Base-by-base conservation (phyloP, 2,329 filamentous ascomycete genomes). In the Trichoderma atroviride region DNA sequence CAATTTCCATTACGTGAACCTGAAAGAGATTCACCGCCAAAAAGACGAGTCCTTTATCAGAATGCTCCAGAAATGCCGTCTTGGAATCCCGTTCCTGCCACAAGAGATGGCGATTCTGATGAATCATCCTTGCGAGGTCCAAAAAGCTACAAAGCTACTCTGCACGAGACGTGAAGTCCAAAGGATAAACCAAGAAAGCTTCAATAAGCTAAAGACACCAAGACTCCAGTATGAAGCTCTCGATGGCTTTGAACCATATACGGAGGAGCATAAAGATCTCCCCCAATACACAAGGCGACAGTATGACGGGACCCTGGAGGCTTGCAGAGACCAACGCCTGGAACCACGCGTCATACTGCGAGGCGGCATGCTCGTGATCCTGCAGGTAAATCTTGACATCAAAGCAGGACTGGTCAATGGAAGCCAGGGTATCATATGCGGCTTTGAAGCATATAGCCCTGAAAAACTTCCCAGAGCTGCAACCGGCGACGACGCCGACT, bases 1-100 rank as follows among this genome's bases (percentile, higher is more conserved):
- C 71, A 72, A 83, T 2, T 89, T 91, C 72, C 75, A 75, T 2
- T 81, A 87, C 68, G 78, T 89, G 2, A 81, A 87, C 7, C 79
- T 91, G 0, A 83, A 78, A 3, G 80, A 83, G 13, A 86, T 90
- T 5, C 87, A 89, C 74, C 83, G 88, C 5, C 88, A 91, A 70
- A 83, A 74, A 6, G 87, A 90, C 71, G 68, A 75, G 24, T 35
- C 56, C 14, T 69, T 69, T 5, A 65, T 69, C 59, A 47, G 40
- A 31, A 63, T 69, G 58, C 67, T 69, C 16, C 67, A 69, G 29
- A 69, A 69, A 63, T 69, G 67, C 16, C 67, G 67, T 1, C 50
- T 69, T 29, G 67, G 67, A 14, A 35, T 69, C 10, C 59, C 59
- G 3, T 65, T 69, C 13, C n/a, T 27, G 16, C 58, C 37, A 4